phyloP scores from a whole-genome alignment of 2,329 filamentous ascomycete genomes.

The Talaromyces verruculosus region DNA sequence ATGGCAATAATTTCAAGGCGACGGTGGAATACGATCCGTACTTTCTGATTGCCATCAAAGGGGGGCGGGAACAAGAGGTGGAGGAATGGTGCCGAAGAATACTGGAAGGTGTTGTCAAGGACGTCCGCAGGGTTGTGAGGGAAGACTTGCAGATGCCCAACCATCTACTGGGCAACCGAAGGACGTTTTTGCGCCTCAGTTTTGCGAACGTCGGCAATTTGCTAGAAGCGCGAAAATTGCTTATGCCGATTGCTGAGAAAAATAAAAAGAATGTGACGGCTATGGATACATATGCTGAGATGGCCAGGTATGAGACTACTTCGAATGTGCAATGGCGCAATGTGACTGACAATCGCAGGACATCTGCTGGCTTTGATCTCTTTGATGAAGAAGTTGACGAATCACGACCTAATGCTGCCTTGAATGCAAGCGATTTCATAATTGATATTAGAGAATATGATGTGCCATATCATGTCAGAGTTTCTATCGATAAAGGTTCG shows the following conservation, averaged over 20 bases:
- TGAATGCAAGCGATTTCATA: constrained; percentile 94
- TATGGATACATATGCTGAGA: constrained; percentile 98
- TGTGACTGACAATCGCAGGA: constrained; percentile 47
- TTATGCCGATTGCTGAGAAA: constrained; percentile 90
- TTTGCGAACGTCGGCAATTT: constrained; percentile 88
- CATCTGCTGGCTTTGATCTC: constrained; percentile 83
- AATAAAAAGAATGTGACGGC: constrained; percentile 95
- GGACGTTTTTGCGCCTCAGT: constrained; percentile 81
- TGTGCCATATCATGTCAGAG: constrained; percentile 97
- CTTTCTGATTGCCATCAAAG: constrained; percentile 87
- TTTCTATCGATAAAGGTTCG: constrained; percentile 88
- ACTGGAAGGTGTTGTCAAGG: constrained; percentile 80
- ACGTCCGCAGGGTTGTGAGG: constrained; percentile 74
- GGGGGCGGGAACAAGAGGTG: constrained; percentile 84
- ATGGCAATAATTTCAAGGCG: constrained; percentile 88
- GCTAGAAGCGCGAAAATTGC: constrained; percentile 75
- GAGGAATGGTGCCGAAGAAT: constrained; percentile 87
- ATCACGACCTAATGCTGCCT: constrained; percentile 72
- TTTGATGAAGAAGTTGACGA: constrained; percentile 91
- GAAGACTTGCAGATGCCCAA: constrained; percentile 95
- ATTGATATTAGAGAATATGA: constrained; percentile 99
- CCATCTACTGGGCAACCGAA: constrained; percentile 84
- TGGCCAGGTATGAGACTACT: constrained; percentile 64
- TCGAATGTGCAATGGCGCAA: constrained; percentile 21
- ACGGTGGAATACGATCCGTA: constrained; percentile 96